A percentile compares a stretch with the other conserved stretches of the same genome.
Conservation (phyloP, 2,329 filamentous ascomycete genomes). For the Colletotrichum agaves region DNA sequence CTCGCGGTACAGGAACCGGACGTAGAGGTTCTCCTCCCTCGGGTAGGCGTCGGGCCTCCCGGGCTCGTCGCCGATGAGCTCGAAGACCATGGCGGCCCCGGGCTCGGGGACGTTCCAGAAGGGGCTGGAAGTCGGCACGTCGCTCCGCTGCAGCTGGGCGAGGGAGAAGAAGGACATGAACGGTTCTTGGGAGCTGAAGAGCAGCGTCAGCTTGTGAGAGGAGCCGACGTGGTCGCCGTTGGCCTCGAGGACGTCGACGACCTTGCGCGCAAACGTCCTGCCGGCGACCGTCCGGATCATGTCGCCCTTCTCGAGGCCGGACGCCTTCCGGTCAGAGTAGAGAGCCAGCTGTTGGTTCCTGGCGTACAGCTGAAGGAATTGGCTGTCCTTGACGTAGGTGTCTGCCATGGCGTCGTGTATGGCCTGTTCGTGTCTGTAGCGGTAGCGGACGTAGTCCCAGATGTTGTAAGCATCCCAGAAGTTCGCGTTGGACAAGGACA, state of each 20-base stretch:
- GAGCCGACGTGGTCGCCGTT: slow-evolving; percentile 53
- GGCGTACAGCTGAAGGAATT: slow-evolving; percentile 72
- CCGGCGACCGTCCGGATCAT: slow-evolving; percentile 63
- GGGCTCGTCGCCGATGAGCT: slow-evolving; percentile 58
- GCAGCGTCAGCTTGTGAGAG: slow-evolving; percentile 60
- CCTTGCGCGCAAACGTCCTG: slow-evolving; percentile 59
- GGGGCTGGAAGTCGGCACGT: slow-evolving; percentile 60
- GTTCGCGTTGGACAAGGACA: slow-evolving; percentile 49
- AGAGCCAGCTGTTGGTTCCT: slow-evolving; percentile 71
- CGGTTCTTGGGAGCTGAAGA: slow-evolving; percentile 66
- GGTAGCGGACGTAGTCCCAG: slow-evolving; percentile 67
- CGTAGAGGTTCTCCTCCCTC: slow-evolving; percentile 52
- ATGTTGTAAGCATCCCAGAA: slow-evolving; percentile 63
- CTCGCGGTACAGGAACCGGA: slow-evolving; percentile 68
- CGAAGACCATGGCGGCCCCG: slow-evolving; percentile 80
- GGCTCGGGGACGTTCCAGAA: slow-evolving; percentile 67
- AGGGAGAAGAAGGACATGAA: slow-evolving; percentile 66
- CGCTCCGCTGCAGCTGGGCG: slow-evolving; percentile 55
- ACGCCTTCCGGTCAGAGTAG: slow-evolving; percentile 68
- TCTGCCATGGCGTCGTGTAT: slow-evolving; percentile 51
- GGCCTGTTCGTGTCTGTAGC: slow-evolving; percentile 61
- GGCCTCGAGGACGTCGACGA: slow-evolving; percentile 55
- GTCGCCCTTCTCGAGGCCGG: slow-evolving; percentile 52
- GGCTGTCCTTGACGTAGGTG: slow-evolving; percentile 47
- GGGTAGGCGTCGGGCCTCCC: slow-evolving; percentile 44